Base-by-base conservation (phyloP, 208 protist species). In the Trypanosoma conorhini region DNA sequence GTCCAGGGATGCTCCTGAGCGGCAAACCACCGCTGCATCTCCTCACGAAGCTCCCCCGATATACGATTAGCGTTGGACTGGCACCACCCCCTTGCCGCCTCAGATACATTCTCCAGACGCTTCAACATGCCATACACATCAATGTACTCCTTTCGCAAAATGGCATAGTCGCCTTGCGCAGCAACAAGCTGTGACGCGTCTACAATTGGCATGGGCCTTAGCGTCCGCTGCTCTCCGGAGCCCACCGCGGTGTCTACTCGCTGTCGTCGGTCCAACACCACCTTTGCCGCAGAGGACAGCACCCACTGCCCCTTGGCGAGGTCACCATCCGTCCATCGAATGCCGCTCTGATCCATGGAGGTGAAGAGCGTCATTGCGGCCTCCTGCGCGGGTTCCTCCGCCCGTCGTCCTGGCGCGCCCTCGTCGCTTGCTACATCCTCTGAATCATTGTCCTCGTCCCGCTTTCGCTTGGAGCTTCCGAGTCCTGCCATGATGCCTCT, bases 401-500 rank as follows among this genome's bases (percentile, higher is more conserved):
- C 33, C 8, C 4, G 61, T 55, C 44, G 40, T 51, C 35, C 35
- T 33, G 50, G 0, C 12, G 33, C 24, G 15, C 59, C 44, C 13
- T 48, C 38, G 9, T 50, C 33, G 22, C 30, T 15, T 1, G 44
- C 24, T 62, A 63, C 61, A 13, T 75, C 68, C 28, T 68, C 69
- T 28, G 77, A 76, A 33, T 72, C 52, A 44, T 65, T 44, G 1
- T 63, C 62, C 3, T 62, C 46, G 21, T 64, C 46, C 9, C 71
- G 72, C 24, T 33, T n/a, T 24, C 63, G 63, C 28, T 69, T 81
- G 9, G 54, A 13, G 52, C 55, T 72, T n/a, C 74, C 74, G 5
- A 83, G 70, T 26, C 79, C 79, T 7, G 57, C 62, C 79, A 83
- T 83, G 38, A 83, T 79, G 19, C 79, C 79, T 15, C 40, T 56